Conservation (phyloP, 1,139 yeast genomes). For the Scheffersomyces parashehatae region DNA sequence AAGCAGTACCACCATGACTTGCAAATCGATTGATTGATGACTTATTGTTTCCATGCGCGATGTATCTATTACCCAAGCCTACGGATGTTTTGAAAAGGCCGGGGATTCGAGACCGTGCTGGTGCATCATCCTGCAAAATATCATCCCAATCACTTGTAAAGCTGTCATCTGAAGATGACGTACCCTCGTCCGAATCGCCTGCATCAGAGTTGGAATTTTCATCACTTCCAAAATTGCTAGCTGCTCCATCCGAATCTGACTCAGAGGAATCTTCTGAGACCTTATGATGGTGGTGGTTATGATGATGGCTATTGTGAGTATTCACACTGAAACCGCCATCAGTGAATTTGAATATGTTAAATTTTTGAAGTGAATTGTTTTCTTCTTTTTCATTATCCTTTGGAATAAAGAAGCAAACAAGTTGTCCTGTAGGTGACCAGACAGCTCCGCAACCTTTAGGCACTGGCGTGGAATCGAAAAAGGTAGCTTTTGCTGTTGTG, state of each 20-base stretch:
- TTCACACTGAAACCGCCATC: constrained; percentile 38
- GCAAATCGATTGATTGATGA: constrained; percentile 23
- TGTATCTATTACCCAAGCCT: constrained; percentile 38
- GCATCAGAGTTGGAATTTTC: constrained; percentile 3
- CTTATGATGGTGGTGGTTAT: constrained; percentile 12
- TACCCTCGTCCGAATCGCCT: constrained; percentile 11
- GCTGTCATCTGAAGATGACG: constrained; percentile 45
- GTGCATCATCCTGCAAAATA: constrained; percentile 45
- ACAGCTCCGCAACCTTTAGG: constrained; percentile 93
- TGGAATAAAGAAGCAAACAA: constrained; percentile 81
- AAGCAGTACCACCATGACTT: constrained; percentile 28
- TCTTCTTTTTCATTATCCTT: constrained; percentile 39
- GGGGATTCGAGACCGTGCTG: constrained; percentile 46
- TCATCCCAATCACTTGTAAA: constrained; percentile 55
- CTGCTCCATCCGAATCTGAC: constrained; percentile 14
- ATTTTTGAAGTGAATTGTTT: constrained; percentile 27
- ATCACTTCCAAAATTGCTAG: constrained; percentile 6
- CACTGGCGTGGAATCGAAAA: constrained; percentile 79
- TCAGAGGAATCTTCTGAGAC: constrained; percentile 11
- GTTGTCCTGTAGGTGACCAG: constrained; percentile 78
- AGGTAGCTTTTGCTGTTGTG: constrained; percentile 11
- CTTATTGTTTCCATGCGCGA: constrained; percentile 18
- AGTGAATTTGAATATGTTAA: constrained; percentile 39
- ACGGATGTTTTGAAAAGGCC: constrained; percentile 43
- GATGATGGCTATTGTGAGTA: constrained; percentile 15